Base-by-base conservation (phyloP, 2,329 filamentous ascomycete species). In the Neonectria magnoliae region DNA sequence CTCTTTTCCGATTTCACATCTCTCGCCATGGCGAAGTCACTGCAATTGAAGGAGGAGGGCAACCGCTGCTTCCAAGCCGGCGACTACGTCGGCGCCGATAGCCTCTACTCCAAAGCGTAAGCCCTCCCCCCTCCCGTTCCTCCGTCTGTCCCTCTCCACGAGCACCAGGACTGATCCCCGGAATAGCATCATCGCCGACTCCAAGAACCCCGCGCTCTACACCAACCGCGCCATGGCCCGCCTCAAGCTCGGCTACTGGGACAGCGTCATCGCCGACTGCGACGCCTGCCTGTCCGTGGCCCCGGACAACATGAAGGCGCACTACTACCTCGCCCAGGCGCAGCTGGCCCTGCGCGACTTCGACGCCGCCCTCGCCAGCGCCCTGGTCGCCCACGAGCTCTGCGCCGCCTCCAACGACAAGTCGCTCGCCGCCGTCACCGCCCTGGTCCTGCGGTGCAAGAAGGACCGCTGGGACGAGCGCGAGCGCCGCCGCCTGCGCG, bases 151-250 rank as follows among this genome's bases (percentile, higher is more conserved):
- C 22, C 22, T 25, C 22, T 44, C 29, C 45, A 41, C 33, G 20
- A n/a, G 25, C 33, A 31, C 60, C 22, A 25, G 25, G 8, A 54
- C 60, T 20, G 27, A 42, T 36, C 56, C 25, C 25, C 5, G 33
- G 33, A 8, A 31, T 70, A 93, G 90, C 44, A 94, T 97, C 71
- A 88, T 92, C 72, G 88, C 90, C 76, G 93, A 97, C 79, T 86
- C 92, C 4, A 86, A 83, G 60, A 96, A 97, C 76, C 88, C 91
- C 1, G 84, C 91, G 31, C 86, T 97, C 55, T 98, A 94, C 81
- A 95, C 93, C 42, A 98, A 98, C 81, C 92, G 94, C 58, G 93
- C 94, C 56, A 91, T 97, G 81, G 90, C 91, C 4, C 88, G 94
- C 44, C 84, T 96, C 63, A 92, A 91, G 79, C 86, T 97, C 22